These are phyloP conservation scores for Asparagopsis taxiformis DNA, from an alignment of 31 red algal species.

Conservation along the genomic window DNA sequence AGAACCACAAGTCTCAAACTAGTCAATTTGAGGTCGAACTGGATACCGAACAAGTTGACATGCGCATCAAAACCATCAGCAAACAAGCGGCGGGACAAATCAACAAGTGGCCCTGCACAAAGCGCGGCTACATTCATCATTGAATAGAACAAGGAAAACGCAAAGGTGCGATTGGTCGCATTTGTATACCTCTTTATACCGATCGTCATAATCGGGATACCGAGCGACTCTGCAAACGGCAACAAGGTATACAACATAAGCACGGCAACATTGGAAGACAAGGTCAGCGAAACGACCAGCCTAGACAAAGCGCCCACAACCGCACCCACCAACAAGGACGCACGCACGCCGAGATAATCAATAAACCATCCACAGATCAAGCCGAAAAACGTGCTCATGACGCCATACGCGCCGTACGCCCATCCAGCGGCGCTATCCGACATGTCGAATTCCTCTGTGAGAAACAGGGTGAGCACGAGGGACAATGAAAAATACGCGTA, in stretches of 20 bases:
- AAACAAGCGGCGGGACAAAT: conserved; percentile 43
- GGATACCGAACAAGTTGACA: conserved; percentile 6
- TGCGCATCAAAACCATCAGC: conserved; percentile 30
- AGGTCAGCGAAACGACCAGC: conserved; percentile 59
- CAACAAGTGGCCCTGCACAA: conserved; percentile 78
- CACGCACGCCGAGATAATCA: conserved; percentile 87
- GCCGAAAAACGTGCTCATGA: conserved; percentile 89
- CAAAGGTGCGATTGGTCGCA: conserved; percentile 80
- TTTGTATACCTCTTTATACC: conserved; percentile 92
- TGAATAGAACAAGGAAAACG: conserved; percentile 92
- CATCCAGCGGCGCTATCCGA: conserved; percentile 83
- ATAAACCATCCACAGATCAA: conserved; percentile 90
- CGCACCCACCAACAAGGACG: conserved; percentile 72
- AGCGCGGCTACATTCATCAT: conserved; percentile 96
- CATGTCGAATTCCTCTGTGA: conserved; percentile 83
- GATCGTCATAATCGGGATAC: conserved; percentile 96
- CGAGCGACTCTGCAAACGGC: conserved; percentile 85
- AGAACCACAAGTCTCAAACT: conserved; percentile 73
- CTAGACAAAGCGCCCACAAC: conserved; percentile 72
- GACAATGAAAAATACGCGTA: conserved; percentile 93
- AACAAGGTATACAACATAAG: conserved; percentile 75
- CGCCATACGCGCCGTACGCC: conserved; percentile 89
- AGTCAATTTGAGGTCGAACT: conserved; percentile 21
- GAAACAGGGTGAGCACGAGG: conserved; percentile 75
- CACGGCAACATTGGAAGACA: conserved; percentile 22